phyloP scores from a whole-genome alignment of 1,284 basidiomycete species.

The Trichosporon sp. region DNA sequence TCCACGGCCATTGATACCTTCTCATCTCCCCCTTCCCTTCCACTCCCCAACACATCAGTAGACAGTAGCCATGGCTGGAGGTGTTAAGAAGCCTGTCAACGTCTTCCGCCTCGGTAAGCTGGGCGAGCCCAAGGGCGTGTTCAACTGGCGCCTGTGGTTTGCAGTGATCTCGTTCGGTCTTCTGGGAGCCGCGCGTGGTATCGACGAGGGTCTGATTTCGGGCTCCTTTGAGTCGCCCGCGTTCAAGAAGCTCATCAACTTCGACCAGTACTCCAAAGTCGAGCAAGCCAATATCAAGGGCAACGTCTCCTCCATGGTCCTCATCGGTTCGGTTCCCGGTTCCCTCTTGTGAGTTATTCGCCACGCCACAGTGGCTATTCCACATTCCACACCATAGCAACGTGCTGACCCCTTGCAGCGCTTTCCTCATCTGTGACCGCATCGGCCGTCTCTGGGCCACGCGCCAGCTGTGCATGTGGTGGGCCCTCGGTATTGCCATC shows the following conservation, averaged over 20 bases:
- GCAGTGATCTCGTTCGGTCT: constrained; percentile 25
- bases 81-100: constrained; percentile 28
- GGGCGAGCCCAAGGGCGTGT: constrained; percentile 28
- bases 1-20: neutral
- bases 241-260: constrained; percentile 25
- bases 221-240: constrained; percentile 20
- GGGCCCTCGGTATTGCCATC: constrained; percentile 23
- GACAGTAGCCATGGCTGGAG: constrained; percentile 21
- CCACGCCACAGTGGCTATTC: neutral
- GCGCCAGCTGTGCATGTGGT: constrained; percentile 26
- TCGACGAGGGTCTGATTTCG: constrained; percentile 27
- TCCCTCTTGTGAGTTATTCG: constrained; percentile 24
- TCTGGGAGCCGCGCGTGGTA: constrained; percentile 26
- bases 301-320: constrained; percentile 28
- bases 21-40: neutral
- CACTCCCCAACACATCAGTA: neutral
- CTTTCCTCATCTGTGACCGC: constrained; percentile 26
- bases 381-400: too few species aligned
- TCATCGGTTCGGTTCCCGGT: constrained; percentile 22
- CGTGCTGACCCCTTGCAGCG: constrained; percentile 11
- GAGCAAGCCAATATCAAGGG: constrained; percentile 28
- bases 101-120: constrained; percentile 28
- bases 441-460: constrained; percentile 28
- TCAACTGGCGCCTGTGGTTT: constrained; percentile 29
- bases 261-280: constrained; percentile 18